Evolutionary conservation across 139 green algal genomes (phyloP), one percentile per base, ranked within the genome.

Genomic region (Coccomyxa sp.): DNA sequence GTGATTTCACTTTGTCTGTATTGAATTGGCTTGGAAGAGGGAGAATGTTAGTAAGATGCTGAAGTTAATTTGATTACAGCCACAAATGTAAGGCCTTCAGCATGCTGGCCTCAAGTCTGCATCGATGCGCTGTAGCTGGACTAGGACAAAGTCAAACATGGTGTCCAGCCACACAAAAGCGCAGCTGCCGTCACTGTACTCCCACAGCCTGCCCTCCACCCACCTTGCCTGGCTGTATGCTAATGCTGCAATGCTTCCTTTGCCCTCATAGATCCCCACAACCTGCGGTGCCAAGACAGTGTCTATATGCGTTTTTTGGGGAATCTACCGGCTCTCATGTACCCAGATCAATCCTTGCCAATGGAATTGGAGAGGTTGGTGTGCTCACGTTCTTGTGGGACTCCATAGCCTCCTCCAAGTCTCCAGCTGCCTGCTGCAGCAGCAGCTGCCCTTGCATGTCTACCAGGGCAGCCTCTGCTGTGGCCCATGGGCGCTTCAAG

Each of bases 81-180:
- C n/a, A n/a, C n/a, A n/a, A n/a, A n/a, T n/a, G n/a, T n/a, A n/a
- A n/a, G n/a, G n/a, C n/a, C n/a, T n/a, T n/a, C n/a, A n/a, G n/a
- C n/a, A n/a, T n/a, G 50, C 27, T 64, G 18, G 27, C 50, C 50
- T 4, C 2, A 79, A 36, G 27, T 79, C 75, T 8, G 55, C 36
- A 39, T 79, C 75, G 37, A 79, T 79, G 14, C 75, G 54, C 35
- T 73, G 41, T 55, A 79, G 69, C 35, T 79, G 40, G 7, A 79
- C 75, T 16, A 79, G 55, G 9, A 74, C 36, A 50, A 39, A 44
- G 40, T 55, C 40, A 50, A 70, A 27, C 27, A 29, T 7, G 16
- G 70, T 24, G 44, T n/a, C 39, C 31, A 70, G 33, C 50, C 74
- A 72, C 16, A 78, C 9, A 33, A 72, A 78, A 10, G 44, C 50